A percentile compares a stretch with the other conserved stretches of the same genome.
Conservation (phyloP, 192 early-diverging fungal genomes). For the Dissophora globulifera region DNA sequence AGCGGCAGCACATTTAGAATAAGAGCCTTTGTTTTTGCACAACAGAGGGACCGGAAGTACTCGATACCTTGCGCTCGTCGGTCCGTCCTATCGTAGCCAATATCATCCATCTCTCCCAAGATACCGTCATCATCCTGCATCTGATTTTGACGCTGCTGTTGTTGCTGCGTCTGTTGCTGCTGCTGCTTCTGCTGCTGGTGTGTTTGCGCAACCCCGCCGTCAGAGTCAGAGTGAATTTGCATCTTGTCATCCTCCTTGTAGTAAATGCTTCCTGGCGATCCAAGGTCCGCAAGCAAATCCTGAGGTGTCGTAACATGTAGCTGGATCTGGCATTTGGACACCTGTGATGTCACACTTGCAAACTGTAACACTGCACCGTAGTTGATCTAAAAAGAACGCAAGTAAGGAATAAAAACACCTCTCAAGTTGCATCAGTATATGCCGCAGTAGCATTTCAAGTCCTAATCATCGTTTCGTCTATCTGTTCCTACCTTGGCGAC, state of each 20-base stretch:
- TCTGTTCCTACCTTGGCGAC: conserved; percentile 57
- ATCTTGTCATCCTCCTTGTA: conserved; percentile 80
- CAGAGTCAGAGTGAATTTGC: conserved; percentile 68
- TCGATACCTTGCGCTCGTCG: conserved; percentile 29
- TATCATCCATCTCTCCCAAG: conserved; percentile 49
- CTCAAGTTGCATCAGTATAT: too few species aligned
- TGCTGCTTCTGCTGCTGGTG: neutral
- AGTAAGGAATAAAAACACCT: neutral
- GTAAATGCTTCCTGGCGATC: conserved; percentile 68
- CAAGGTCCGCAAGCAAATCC: conserved; percentile 77
- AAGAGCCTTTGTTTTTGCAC: too few species aligned
- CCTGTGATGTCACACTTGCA: conserved; percentile 22
- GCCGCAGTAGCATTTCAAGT: too few species aligned
- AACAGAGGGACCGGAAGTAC: too few species aligned
- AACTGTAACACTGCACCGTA: conserved; percentile 56
- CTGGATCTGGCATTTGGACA: conserved; percentile 47
- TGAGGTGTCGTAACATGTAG: conserved; percentile 70
- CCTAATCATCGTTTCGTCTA: too few species aligned
- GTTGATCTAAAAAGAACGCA: conserved; percentile 33
- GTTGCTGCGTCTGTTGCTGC: neutral
- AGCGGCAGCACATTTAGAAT: too few species aligned
- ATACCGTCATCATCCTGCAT: conserved; percentile 48
- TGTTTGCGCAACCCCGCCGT: conserved; percentile 8
- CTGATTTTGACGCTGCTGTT: too few species aligned
- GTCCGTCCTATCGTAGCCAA: conserved; percentile 29